Base-by-base conservation (phyloP, 2,329 filamentous ascomycete genomes). In the Diaporthe capsici region DNA sequence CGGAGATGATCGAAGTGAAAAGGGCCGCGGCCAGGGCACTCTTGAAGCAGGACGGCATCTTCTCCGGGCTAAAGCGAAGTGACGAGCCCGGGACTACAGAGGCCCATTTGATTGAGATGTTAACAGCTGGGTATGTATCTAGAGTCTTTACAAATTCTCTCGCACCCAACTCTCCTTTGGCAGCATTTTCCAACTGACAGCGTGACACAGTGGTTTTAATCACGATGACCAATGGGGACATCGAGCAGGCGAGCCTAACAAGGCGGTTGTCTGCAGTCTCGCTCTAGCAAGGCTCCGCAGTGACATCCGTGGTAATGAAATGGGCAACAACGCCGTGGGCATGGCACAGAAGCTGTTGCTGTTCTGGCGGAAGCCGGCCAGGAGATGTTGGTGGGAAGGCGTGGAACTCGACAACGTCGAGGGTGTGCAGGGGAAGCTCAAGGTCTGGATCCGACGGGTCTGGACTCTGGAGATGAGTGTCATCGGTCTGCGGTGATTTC, bases 401-500 rank as follows among this genome's bases (percentile, higher is more conserved):
- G 94, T 99, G 51, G 96, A 98, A 84, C 88, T 99, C 60, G 92
- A 97, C 25, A 90, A 94, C 78, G 94, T 99, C 17, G 95, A 97
- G 70, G 97, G 97, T 20, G 94, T 98, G 10, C 92, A 98, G 71
- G 96, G 96, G 71, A 95, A 93, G 83, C 89, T 99, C 79, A 99
- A 99, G 86, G 95, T 99, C 75, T 99, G 97, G 97, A 98, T 99
- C 83, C 90, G 97, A 82, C 91, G 97, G 81, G 97, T 99, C 76
- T 99, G 97, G 97, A 99, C 97, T 76, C 89, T 99, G 76, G 97
- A 99, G 88, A 99, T 99, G 95, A 97, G 94, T 83, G 95, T 97
- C 73, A 97, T 97, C 84, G 95, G 95, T 74, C 88, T 97, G 80
- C 93, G 94, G 83, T 95, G 84, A 87, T 78, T 73, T 39, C 13